These are phyloP conservation scores for Cladophialophora yegresii DNA, from an alignment of 2,329 filamentous ascomycete species.

Conservation along the genomic window DNA sequence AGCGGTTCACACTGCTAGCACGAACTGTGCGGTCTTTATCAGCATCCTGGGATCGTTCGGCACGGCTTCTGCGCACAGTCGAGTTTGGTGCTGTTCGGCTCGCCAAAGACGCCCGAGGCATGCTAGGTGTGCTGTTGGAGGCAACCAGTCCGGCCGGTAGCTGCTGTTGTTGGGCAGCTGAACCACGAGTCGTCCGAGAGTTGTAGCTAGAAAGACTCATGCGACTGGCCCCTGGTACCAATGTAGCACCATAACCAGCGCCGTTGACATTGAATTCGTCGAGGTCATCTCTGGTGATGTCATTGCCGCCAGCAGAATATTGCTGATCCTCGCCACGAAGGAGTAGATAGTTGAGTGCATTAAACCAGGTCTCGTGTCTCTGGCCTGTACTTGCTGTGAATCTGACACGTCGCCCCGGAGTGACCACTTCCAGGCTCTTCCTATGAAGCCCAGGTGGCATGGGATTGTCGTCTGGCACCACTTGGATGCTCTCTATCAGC, in stretches of 20 bases:
- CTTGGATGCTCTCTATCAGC: slow-evolving; percentile 85
- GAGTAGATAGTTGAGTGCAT: slow-evolving; percentile 89
- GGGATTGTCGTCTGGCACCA: slow-evolving; percentile 91
- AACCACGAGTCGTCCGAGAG: slow-evolving; percentile 67
- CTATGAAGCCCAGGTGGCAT: slow-evolving; percentile 92
- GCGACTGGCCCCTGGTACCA: slow-evolving; percentile 47
- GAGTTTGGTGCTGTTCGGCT: slow-evolving; percentile 36
- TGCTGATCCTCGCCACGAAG: slow-evolving; percentile 64
- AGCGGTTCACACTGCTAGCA: slow-evolving; percentile 32
- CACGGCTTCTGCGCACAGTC: slow-evolving; percentile 38
- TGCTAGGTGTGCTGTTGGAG: slow-evolving; percentile 41
- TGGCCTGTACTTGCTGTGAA: slow-evolving; percentile 94
- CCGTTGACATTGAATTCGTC: slow-evolving; percentile 93
- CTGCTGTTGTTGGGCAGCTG: slow-evolving; percentile 43
- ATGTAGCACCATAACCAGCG: slow-evolving; percentile 56
- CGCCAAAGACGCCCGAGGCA: slow-evolving; percentile 40
- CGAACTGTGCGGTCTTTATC: slow-evolving; percentile 53
- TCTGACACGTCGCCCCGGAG: slow-evolving; percentile 83
- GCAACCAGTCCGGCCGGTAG: slow-evolving; percentile 43
- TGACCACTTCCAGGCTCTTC: slow-evolving; percentile 88
- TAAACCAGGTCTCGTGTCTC: slow-evolving; percentile 98
- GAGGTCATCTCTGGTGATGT: slow-evolving; percentile 62
- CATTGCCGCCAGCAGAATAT: slow-evolving; percentile 54
- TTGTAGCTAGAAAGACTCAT: slow-evolving; percentile 76
- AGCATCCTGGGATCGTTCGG: slow-evolving; percentile 49